Evolutionary conservation across 208 protist genomes (phyloP).

Genomic region (Trypanosoma boissoni): DNA sequence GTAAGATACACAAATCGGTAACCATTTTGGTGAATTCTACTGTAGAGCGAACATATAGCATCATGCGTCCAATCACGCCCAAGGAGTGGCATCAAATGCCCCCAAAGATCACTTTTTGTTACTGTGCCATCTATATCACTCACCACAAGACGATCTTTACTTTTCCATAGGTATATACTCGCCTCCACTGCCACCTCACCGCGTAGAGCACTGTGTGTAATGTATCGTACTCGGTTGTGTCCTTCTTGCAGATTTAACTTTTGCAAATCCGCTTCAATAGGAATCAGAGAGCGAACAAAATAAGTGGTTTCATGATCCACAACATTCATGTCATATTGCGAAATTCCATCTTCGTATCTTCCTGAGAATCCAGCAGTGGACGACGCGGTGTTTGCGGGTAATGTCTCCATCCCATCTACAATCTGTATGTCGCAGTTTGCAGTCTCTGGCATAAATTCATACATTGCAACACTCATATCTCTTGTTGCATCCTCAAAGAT

Average conservation of each 20-base stretch:
- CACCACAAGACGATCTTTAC: constrained; percentile 93
- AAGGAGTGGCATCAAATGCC: constrained; percentile 92
- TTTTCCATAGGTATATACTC: constrained; percentile 94
- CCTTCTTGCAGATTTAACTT: constrained; percentile 88
- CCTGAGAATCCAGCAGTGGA: too few species aligned
- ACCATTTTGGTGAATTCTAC: constrained; percentile 92
- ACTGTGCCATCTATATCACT: constrained; percentile 99
- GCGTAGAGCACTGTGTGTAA: constrained; percentile 69
- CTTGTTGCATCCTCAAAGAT: constrained; percentile 16
- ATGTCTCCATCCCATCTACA: too few species aligned
- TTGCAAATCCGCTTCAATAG: constrained; percentile 85
- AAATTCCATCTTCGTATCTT: too few species aligned
- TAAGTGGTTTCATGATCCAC: constrained; percentile 26
- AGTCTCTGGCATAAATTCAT: too few species aligned
- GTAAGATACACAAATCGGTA: constrained; percentile 95
- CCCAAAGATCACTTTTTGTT: constrained; percentile 96
- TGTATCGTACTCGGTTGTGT: constrained; percentile 91
- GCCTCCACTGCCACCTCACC: constrained; percentile 75
- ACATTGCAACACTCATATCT: background rate
- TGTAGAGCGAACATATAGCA: constrained; percentile 92
- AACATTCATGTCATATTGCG: too few species aligned
- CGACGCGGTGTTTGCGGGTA: too few species aligned
- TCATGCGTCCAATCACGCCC: constrained; percentile 96
- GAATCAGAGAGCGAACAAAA: constrained; percentile 74
- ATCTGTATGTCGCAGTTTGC: too few species aligned